Base-by-base conservation (phyloP, 2,329 filamentous ascomycete species). In the Aspergillus amoenus region DNA sequence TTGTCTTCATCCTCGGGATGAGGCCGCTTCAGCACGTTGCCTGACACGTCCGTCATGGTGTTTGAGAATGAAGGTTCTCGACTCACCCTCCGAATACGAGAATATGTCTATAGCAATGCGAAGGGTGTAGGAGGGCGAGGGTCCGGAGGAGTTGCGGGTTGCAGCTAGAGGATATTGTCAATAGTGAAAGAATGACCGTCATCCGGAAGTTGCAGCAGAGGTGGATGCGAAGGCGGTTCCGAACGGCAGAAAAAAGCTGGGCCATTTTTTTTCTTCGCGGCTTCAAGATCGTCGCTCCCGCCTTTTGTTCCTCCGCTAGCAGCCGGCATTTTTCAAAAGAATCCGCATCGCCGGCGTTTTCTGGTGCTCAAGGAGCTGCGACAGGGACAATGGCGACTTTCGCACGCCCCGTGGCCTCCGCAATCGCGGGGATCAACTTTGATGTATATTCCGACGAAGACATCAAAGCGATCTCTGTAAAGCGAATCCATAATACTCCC, bases 401-500 rank as follows among this genome's bases (percentile, higher is more conserved):
- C 54, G 68, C 89, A 61, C 90, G 93, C 71, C 93, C 94, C 44
- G 84, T 96, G 61, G 83, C 89, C 63, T 95, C 92, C 69, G 82
- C 87, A 71, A 89, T 99, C 69, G 85, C 88, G 73, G 88, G 88
- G 72, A 91, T 99, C 70, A 90, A 95, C 73, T 99, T 99, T 75
- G 88, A 86, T 45, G 91, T 95, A 70, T 85, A 97, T 65, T 86
- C 89, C 18, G 82, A 87, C 51, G 82, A 88, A 59, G 93, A 99
- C 75, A 92, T 99, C 72, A 87, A 88, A 72, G 84, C 87, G 60
- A 86, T 97, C 67, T 99, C 94, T 8, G 94, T 97, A 65, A 94
- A 94, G 80, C 87, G 88, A 76, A 96, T 99, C 67, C 89, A 95
- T 70, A 96, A 95, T 78, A 88, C 92, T 51, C 90, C 85, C 64